phyloP scores from a whole-genome alignment of 164 flowering plant genomes.

The Chimonanthus praecox region DNA sequence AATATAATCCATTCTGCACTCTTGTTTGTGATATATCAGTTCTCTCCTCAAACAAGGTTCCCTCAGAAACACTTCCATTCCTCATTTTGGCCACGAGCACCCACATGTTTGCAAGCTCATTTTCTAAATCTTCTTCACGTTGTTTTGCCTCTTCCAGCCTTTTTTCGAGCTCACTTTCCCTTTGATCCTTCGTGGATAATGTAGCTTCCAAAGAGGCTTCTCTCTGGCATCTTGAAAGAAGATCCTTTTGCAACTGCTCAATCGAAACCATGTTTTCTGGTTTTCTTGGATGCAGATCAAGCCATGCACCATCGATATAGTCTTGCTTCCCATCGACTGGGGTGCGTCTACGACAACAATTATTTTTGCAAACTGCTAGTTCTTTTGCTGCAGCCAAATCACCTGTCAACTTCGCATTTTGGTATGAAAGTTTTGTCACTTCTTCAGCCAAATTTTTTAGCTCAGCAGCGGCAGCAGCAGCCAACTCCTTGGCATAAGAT shows the following conservation, averaged over 20 bases:
- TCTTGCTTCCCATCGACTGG: slow-evolving; percentile 26
- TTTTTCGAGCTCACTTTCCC: slow-evolving; percentile 44
- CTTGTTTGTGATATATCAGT: slow-evolving; percentile 8
- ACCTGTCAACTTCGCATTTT: slow-evolving; percentile 62
- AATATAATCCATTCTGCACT: slow-evolving; percentile 17
- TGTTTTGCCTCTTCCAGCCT: slow-evolving; percentile 52
- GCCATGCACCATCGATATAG: slow-evolving; percentile 13
- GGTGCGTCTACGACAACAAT: slow-evolving; percentile 26
- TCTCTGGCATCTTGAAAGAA: slow-evolving; percentile 39
- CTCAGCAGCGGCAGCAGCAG: slow-evolving; percentile 87
- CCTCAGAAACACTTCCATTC: slow-evolving; percentile 26
- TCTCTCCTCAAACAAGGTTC: slow-evolving; percentile 19
- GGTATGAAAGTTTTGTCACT: slow-evolving; percentile 72
- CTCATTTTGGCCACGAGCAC: slow-evolving; percentile 59
- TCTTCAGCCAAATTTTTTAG: slow-evolving; percentile 79
- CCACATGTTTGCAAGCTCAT: slow-evolving; percentile 85
- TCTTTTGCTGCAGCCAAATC: slow-evolving; percentile 55
- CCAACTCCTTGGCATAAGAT: slow-evolving; percentile 85
- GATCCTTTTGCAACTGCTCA: slow-evolving; percentile 51
- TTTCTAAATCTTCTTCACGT: slow-evolving; percentile 60
- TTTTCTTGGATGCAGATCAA: slow-evolving; percentile 27
- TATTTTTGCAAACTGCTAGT: slow-evolving; percentile 21
- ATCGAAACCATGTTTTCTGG: slow-evolving; percentile 25
- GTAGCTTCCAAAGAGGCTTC: slow-evolving; percentile 53
- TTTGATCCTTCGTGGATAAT: slow-evolving; percentile 45